Percentiles rank a stretch among this genome's conserved stretches.
These are phyloP conservation scores for Exobasidium rhododendri DNA, from an alignment of 1,284 basidiomycete genomes.

Conservation along the genomic window DNA sequence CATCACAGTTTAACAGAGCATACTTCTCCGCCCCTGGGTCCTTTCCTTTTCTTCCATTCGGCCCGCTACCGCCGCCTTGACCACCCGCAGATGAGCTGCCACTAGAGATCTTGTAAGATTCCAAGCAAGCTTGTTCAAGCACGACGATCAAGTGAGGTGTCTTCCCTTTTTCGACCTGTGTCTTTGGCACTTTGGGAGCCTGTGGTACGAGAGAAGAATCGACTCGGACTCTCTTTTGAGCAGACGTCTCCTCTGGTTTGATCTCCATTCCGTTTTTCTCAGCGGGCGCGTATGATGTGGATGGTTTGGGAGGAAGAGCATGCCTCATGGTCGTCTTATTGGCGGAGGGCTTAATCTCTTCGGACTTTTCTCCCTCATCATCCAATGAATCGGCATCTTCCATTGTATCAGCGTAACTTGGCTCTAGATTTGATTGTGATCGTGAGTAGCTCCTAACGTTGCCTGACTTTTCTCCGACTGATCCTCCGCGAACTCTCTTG, in stretches of 20 bases:
- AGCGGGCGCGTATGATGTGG: conserved; percentile 20
- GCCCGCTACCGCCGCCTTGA: conserved; percentile 56
- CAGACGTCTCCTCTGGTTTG: conserved; percentile 15
- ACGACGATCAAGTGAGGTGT: conserved; percentile 70
- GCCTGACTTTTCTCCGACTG: conserved; percentile 6
- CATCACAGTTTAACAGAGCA: conserved; percentile 95
- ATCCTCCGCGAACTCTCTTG: neutral
- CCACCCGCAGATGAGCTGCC: conserved; percentile 57
- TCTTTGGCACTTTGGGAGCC: conserved; percentile 51
- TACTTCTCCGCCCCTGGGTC: conserved; percentile 69
- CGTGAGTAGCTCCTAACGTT: neutral
- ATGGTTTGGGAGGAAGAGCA: conserved; percentile 40
- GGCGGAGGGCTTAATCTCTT: conserved; percentile 1
- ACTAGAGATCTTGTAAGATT: conserved; percentile 79
- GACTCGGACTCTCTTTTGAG: conserved; percentile 38
- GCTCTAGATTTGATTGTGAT: neutral
- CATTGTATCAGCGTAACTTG: neutral
- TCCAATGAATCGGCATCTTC: neutral
- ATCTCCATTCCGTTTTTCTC: neutral
- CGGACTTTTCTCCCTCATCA: neutral
- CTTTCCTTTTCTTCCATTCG: conserved; percentile 34
- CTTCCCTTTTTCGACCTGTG: conserved; percentile 40
- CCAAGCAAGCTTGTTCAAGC: conserved; percentile 87
- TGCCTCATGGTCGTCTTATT: conserved; percentile 23
- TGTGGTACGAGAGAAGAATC: conserved; percentile 48